phyloP scores from a whole-genome alignment of 2,329 filamentous ascomycete genomes.

The Pseudogymnoascus sp. region DNA sequence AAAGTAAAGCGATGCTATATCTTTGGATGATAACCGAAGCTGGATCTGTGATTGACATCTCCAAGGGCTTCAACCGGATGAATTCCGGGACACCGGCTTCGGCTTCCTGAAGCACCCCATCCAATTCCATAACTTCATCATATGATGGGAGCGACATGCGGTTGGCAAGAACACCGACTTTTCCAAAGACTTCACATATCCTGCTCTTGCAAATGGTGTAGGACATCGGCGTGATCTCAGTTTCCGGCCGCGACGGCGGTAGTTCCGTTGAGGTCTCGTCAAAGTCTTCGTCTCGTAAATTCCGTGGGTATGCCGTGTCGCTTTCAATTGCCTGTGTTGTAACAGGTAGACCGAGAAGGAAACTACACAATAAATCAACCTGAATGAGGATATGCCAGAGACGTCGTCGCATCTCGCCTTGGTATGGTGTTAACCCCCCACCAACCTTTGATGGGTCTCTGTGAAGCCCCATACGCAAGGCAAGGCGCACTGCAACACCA shows the following conservation, averaged over 20 bases:
- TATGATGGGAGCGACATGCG: constrained; percentile 41
- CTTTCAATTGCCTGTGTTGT: constrained; percentile 58
- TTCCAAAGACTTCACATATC: constrained; percentile 42
- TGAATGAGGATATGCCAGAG: constrained; percentile 49
- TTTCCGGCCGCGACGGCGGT: constrained; percentile 48
- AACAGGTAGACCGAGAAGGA: constrained; percentile 60
- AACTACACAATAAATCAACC: constrained; percentile 57
- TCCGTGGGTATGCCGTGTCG: constrained; percentile 54
- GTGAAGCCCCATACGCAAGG: constrained; percentile 53
- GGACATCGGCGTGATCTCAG: constrained; percentile 52
- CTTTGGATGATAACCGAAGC: constrained; percentile 44
- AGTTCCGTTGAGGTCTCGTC: constrained; percentile 46
- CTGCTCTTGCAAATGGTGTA: constrained; percentile 47
- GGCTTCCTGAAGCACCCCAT: constrained; percentile 38
- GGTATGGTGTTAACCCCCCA: constrained; percentile 54
- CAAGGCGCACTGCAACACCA: constrained; percentile 44
- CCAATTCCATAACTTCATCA: constrained; percentile 42
- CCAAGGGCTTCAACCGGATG: constrained; percentile 42
- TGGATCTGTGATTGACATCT: constrained; percentile 42
- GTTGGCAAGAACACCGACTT: constrained; percentile 45
- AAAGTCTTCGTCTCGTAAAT: constrained; percentile 61
- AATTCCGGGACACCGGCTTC: constrained; percentile 42
- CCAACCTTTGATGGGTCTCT: constrained; percentile 42
- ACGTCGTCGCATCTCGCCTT: constrained; percentile 66
- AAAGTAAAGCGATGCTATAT: constrained; percentile 45